Conservation (phyloP, 768 basidiomycete species). For the Podaxis sp. region DNA sequence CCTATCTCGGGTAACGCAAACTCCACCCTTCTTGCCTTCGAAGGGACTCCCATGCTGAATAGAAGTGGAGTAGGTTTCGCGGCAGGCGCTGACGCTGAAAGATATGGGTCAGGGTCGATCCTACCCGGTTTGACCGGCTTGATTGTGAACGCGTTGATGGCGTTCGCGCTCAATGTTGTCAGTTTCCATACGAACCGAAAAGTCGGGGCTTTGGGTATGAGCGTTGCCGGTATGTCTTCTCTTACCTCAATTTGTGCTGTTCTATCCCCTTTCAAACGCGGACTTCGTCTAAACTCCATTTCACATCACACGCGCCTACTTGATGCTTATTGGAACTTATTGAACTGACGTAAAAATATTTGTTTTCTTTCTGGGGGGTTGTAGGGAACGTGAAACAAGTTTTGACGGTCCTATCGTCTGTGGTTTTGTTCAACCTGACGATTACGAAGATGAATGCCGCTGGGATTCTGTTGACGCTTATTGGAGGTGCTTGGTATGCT, state of each 20-base stretch:
- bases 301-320: neutral
- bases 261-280: neutral
- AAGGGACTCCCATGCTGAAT: neutral
- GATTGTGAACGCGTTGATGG: slow-evolving; percentile 77
- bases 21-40: neutral
- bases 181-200: slow-evolving; percentile 95
- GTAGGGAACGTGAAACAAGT: slow-evolving; percentile 92
- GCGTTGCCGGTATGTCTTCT: slow-evolving; percentile 68
- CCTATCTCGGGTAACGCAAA: neutral
- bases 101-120: slow-evolving; percentile 8
- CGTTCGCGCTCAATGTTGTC: slow-evolving; percentile 91
- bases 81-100: slow-evolving; percentile 22
- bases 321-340: neutral
- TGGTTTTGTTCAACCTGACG: slow-evolving; percentile 77
- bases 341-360: neutral
- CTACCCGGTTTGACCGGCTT: slow-evolving; percentile 32
- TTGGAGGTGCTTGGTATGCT: slow-evolving; percentile 84
- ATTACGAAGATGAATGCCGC: slow-evolving; percentile 78
- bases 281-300: neutral
- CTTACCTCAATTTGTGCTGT: neutral
- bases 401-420: slow-evolving; percentile 81
- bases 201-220: slow-evolving; percentile 87
- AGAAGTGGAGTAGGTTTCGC: slow-evolving; percentile 28
- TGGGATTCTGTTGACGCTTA: slow-evolving; percentile 81
- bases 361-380: slow-evolving; percentile 7